Base-by-base conservation (phyloP, 2,329 filamentous ascomycete species). In the Fusarium concolor region DNA sequence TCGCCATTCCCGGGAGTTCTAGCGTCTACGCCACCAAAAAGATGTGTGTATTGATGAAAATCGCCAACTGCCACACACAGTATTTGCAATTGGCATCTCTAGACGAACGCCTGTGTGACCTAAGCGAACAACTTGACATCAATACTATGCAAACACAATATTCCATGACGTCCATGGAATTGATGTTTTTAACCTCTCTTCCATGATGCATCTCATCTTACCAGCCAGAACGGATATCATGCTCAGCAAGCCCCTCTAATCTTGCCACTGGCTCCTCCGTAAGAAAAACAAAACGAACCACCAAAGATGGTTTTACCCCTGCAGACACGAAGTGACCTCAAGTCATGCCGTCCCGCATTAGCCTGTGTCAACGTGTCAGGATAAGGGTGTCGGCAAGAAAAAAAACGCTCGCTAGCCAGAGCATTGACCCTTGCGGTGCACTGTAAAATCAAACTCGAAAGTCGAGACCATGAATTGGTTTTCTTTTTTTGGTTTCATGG, bases 21-120 rank as follows among this genome's bases (percentile, higher is more conserved):
- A 65, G 70, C 62, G 65, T 65, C 45, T 26, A 50, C 65, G 70
- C 70, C 65, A 60, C 60, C 22, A 41, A n/a, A n/a, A 35, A 37
- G 46, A 51, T 49, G 43, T 56, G 54, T 28, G 37, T 52, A 24
- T 29, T 50, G 22, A 37, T 29, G 35, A 45, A 50, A 47, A 18
- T 43, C 51, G 29, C 22, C 55, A 56, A 67, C 53, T 51, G 6
- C 44, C 20, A 26, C 33, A 39, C 24, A n/a, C n/a, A n/a, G n/a
- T n/a, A 24, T 37, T 42, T 29, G 24, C 24, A 43, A 28, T 31
- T 39, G 26, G 26, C 20, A 50, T 20, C 39, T 45, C 29, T 14
- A 41, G n/a, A 39, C 18, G 8, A 31, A 61, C 24, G 44, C 31
- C 37, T 49, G 28, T n/a, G 28, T 26, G 24, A 51, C 42, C 28